Evolutionary conservation across 2,329 filamentous ascomycete genomes (phyloP), one percentile per base, ranked within the genome.

Genomic region (Penicillium italicum): DNA sequence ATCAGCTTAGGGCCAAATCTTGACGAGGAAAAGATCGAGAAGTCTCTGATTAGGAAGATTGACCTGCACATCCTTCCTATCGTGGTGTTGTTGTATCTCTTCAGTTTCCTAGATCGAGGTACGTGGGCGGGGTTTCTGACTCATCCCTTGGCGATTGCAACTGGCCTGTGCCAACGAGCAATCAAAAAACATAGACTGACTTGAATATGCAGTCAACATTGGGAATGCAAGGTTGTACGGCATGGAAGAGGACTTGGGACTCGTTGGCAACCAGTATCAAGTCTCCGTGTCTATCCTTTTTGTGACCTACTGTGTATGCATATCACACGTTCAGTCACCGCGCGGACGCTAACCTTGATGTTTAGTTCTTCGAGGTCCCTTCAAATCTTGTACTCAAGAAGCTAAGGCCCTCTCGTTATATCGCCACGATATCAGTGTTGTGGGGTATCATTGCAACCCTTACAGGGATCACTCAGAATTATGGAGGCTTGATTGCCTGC

Each of bases 91-190:
- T 56, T 77, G 16, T 93, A 93, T 68, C 78, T 91, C 14, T 85
- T 91, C 62, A 88, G 85, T 62, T 92, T 91, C 68, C 74, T 92
- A 9, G 89, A 91, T 68, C 79, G 88, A 70, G 78, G 74, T 62
- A 46, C 26, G 61, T 58, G 50, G 40, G 38, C 11, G 41, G 45
- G 33, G 31, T 50, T 30, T 7, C 48, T 57, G 36, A 41, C 36
- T 45, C 47, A 51, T 42, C n/a, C 30, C 30, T 48, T 33, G 33
- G 28, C 28, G n/a, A 18, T 53, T 31, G 12, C 46, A 34, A 44
- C 43, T 33, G 8, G 49, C 49, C 41, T 49, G 36, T 41, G 28
- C 20, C 14, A 38, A 48, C n/a, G 18, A 5, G 28, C 1, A 34
- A 33, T 28, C 6, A 2, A 36, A 36, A 18, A 40, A 30, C 22